These are phyloP conservation scores for Euphorbia celastroides DNA, from an alignment of 441 rosid genomes.

Conservation along the genomic window DNA sequence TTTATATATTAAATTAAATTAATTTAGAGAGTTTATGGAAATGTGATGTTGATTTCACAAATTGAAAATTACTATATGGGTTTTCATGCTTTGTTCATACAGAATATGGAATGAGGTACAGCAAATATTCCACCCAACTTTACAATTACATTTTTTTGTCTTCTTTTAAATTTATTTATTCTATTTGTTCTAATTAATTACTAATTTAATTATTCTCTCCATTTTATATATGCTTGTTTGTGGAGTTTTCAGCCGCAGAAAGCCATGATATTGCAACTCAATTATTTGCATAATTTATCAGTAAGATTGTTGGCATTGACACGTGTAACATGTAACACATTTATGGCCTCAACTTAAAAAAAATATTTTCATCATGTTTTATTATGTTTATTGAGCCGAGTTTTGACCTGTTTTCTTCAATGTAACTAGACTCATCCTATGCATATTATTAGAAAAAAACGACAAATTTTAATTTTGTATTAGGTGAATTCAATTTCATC, in stretches of 20 bases:
- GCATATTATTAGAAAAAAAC: too few species aligned
- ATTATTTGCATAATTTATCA: not conserved
- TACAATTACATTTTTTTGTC: not conserved
- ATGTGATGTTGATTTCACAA: conserved; percentile 29
- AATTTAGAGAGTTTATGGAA: conserved; percentile 20
- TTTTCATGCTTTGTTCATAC: too few species aligned
- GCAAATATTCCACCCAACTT: conserved; percentile 36
- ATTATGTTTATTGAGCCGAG: too few species aligned
- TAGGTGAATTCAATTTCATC: too few species aligned
- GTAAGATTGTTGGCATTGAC: conserved; percentile 5
- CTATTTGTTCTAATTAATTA: not conserved
- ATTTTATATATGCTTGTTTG: conserved; percentile 11
- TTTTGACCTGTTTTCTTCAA: too few species aligned
- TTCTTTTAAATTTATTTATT: not conserved
- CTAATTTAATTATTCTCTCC: not conserved
- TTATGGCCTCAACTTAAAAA: too few species aligned
- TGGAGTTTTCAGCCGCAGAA: conserved; percentile 7
- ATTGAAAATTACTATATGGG: conserved; percentile 15
- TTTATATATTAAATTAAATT: not conserved
- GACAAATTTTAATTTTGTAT: too few species aligned
- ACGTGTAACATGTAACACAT: not conserved
- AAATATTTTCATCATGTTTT: too few species aligned
- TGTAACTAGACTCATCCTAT: too few species aligned
- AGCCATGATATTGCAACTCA: not conserved
- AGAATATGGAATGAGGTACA: conserved; percentile 55